Evolutionary conservation across 257 asterid species (phyloP).

Genomic region (Cinchona pubescens): DNA sequence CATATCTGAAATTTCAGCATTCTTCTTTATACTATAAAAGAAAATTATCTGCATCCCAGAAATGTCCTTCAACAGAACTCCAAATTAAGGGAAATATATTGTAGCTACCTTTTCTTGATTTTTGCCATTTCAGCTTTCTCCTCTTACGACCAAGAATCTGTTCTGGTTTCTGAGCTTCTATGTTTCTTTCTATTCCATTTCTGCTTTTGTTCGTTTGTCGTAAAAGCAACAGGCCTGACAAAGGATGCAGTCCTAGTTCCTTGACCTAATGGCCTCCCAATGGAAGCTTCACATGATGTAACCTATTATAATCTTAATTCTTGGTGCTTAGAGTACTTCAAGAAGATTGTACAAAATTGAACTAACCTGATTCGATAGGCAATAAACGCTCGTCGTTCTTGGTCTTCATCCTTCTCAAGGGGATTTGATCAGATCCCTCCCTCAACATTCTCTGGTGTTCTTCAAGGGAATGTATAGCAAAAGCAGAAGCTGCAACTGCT

Average conservation of each 20-base stretch:
- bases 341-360: neutral
- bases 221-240: constrained; percentile 26
- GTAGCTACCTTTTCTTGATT: constrained; percentile 54
- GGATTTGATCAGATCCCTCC: constrained; percentile 14
- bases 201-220: constrained; percentile 29
- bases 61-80: neutral
- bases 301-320: neutral
- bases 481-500: constrained; percentile 65
- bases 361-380: constrained; percentile 34
- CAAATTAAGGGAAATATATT: neutral
- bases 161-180: constrained; percentile 29
- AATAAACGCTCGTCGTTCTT: constrained; percentile 28
- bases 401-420: constrained; percentile 1
- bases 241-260: constrained; percentile 32
- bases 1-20: constrained; percentile 41
- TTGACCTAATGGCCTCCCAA: constrained; percentile 25
- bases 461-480: constrained; percentile 48
- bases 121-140: constrained; percentile 53
- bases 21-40: neutral
- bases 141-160: constrained; percentile 75
- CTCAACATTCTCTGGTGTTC: constrained; percentile 25
- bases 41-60: neutral
- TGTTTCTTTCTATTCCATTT: constrained; percentile 27
- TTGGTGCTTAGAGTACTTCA: neutral
- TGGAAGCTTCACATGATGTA: constrained; percentile 31